A percentile compares a stretch with the other conserved stretches of the same genome.
phyloP scores from a whole-genome alignment of 1,284 basidiomycete species.

The Abortiporus biennis region DNA sequence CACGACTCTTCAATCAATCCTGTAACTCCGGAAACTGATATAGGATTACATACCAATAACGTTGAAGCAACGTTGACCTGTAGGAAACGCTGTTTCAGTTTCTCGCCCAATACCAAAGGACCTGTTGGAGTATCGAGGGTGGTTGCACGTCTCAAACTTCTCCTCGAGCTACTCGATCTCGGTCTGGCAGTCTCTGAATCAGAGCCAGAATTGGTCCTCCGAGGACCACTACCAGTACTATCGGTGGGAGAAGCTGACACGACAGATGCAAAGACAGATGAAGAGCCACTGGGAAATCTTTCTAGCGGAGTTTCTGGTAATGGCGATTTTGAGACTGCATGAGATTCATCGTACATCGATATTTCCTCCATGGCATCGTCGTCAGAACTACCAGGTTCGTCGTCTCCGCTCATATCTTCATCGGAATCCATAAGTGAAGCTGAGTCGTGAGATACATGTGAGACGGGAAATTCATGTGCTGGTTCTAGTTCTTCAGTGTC shows the following conservation, averaged over 20 bases:
- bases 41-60: slow-evolving; percentile 54
- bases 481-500: slow-evolving; percentile 62
- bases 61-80: slow-evolving; percentile 67
- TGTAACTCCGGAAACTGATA: not conserved
- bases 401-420: slow-evolving; percentile 66
- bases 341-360: slow-evolving; percentile 55
- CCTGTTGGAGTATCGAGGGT: slow-evolving; percentile 24
- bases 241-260: no score
- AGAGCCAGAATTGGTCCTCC: slow-evolving; percentile 26
- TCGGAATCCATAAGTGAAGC: slow-evolving; percentile 57
- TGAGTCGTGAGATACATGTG: slow-evolving; percentile 47
- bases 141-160: slow-evolving; percentile 42
- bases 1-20: slow-evolving; percentile 4
- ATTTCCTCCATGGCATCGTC: slow-evolving; percentile 77
- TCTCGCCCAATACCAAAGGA: slow-evolving; percentile 60
- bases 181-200: slow-evolving; percentile 28
- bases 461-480: slow-evolving; percentile 70
- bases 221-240: slow-evolving; percentile 15
- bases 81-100: slow-evolving; percentile 73
- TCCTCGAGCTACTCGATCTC: slow-evolving; percentile 41
- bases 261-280: slow-evolving; percentile 18
- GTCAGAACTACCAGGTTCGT: slow-evolving; percentile 64
- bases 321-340: slow-evolving; percentile 11
- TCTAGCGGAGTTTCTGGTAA: slow-evolving; percentile 17
- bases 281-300: slow-evolving; percentile 16